Evolutionary conservation across 108 stramenopile genomes (phyloP), one percentile per base, ranked within the genome.

Genomic region (Discostella pseudostelligera): DNA sequence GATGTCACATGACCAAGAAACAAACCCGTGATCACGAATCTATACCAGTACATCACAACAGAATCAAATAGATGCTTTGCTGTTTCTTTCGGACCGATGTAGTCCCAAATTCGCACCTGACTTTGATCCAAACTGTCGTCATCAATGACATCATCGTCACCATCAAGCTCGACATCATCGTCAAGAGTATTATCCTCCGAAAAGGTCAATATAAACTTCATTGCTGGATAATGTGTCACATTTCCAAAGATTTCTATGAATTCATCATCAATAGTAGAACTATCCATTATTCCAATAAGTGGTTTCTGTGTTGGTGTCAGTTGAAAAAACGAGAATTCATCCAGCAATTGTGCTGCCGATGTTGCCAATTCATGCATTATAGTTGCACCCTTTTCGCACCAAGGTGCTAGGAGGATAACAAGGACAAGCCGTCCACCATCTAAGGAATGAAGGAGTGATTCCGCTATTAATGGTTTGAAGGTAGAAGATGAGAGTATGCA

Each of bases 21-120:
- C 13, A 46, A 45, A 50, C 64, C 35, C 10, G 78, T 61, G 21
- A 79, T 25, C 3, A 69, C 59, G 35, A 62, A 63, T 58, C 78
- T 61, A 54, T 74, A 74, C 72, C 72, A 79, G 42, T 74, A 73
- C 72, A 74, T 73, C 37, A 79, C 32, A 8, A 79, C 56, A 1
- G 78, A 74, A 37, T 79, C 72, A 44, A 32, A 79, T 3, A 79
- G 21, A 60, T 79, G 72, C 19, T 63, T 36, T 3, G 67, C 67
- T 16, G 78, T 44, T 50, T 62, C 67, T 58, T 21, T 69, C 22
- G 66, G 67, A 19, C 72, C 61, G 39, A 79, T 69, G 43, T 62
- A 79, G 55, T 79, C 72, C 72, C 75, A 76, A 42, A 64, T 59
- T 17, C 62, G 45, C 37, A 64, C 58, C 9, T 69, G 61, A 17